phyloP scores from a whole-genome alignment of 371 early-diverging fungal species.

The Funneliformis caledonium region DNA sequence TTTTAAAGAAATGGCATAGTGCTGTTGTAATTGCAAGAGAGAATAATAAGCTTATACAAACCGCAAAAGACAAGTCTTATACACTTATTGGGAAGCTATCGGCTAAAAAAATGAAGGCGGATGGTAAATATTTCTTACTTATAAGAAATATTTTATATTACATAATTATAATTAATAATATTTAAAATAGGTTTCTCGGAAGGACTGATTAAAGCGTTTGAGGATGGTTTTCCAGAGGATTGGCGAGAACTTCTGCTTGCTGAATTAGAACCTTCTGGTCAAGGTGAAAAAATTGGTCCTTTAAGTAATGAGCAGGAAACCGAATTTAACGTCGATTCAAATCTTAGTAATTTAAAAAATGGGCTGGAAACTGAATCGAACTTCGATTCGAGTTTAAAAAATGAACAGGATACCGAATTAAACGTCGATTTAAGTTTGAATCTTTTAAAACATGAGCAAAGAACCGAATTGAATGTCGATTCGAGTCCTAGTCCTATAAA shows the following conservation, averaged over 20 bases:
- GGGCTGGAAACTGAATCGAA: too few relatives aligned
- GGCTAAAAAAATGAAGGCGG: neutral
- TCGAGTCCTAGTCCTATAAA: too few relatives aligned
- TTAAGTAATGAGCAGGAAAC: too few relatives aligned
- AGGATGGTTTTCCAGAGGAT: neutral
- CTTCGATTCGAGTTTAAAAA: too few relatives aligned
- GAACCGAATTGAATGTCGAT: too few relatives aligned
- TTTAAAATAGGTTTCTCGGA: neutral
- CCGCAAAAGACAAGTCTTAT: neutral
- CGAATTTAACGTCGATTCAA: too few relatives aligned
- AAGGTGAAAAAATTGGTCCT: neutral
- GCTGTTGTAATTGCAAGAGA: neutral
- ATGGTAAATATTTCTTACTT: neutral
- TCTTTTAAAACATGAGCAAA: too few relatives aligned
- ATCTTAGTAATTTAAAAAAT: too few relatives aligned
- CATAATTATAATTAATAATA: neutral
- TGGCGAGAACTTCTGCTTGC: neutral
- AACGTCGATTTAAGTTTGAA: too few relatives aligned
- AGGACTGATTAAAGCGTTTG: neutral
- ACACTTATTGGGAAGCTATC: neutral
- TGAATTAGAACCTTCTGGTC: neutral
- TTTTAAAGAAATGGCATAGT: neutral
- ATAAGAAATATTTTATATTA: neutral
- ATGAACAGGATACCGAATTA: too few relatives aligned
- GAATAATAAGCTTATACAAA: neutral